These are phyloP conservation scores for Lentithecium fluviatile DNA, from an alignment of 495 filamentous ascomycete species.

Conservation along the genomic window DNA sequence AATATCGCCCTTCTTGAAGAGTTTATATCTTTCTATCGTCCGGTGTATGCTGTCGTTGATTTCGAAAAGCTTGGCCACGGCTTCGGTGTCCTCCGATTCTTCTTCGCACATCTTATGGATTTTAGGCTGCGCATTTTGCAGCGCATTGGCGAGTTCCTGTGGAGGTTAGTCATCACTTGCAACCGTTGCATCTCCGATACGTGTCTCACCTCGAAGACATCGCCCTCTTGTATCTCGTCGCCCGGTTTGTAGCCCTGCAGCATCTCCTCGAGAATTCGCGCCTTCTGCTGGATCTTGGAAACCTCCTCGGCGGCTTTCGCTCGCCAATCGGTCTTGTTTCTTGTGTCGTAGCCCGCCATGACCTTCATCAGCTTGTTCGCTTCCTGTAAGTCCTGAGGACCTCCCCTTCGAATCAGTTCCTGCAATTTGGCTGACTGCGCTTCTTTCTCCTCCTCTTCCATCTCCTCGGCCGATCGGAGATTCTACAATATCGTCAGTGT, in stretches of 20 bases:
- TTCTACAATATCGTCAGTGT: constrained; percentile 55
- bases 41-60: constrained; percentile 99
- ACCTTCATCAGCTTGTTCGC: constrained; percentile 97
- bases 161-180: neutral
- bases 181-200: constrained; percentile 4
- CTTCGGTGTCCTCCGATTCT: constrained; percentile 93
- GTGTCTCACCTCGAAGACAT: constrained; percentile 74
- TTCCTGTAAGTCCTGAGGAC: constrained; percentile 89
- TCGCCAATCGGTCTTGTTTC: constrained; percentile 94
- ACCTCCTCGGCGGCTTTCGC: constrained; percentile 97
- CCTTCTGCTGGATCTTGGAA: constrained; percentile 88
- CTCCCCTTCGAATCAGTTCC: constrained; percentile 88
- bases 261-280: constrained; percentile 87
- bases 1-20: constrained; percentile 89
- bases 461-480: constrained; percentile 93
- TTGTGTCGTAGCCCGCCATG: constrained; percentile 94
- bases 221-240: constrained; percentile 80
- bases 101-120: constrained; percentile 99
- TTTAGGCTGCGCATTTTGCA: constrained; percentile 94
- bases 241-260: constrained; percentile 78
- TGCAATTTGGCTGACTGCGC: constrained; percentile 96
- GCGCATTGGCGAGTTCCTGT: constrained; percentile 84
- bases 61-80: constrained; percentile 89
- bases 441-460: constrained; percentile 94
- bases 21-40: constrained; percentile 89